Evolutionary conservation across 2,329 filamentous ascomycete genomes (phyloP).

Genomic region (Rhexocercosporidium sp.): DNA sequence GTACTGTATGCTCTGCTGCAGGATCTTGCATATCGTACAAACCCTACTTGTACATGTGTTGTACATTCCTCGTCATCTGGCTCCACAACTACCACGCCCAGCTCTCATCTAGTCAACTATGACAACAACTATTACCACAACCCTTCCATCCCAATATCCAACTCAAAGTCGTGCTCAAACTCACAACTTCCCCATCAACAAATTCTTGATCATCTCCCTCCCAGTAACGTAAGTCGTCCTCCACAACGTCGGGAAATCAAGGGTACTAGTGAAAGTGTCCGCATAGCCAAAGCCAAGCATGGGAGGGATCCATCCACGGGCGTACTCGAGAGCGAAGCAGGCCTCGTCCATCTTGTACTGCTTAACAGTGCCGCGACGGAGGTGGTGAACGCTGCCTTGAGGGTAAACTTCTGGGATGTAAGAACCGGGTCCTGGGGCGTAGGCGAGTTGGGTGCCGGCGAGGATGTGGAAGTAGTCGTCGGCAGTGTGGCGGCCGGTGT

Average conservation of each 20-base stretch:
- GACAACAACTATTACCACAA: neutral
- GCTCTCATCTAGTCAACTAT: too few relatives aligned
- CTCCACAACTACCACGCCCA: too few relatives aligned
- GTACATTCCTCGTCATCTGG: neutral
- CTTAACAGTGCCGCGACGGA: conserved; percentile 73
- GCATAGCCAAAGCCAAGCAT: conserved; percentile 92
- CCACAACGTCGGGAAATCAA: conserved; percentile 87
- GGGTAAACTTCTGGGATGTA: conserved; percentile 74
- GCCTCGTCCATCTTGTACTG: conserved; percentile 81
- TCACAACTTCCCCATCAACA: conserved; percentile 70
- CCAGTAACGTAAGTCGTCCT: conserved; percentile 76
- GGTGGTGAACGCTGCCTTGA: conserved; percentile 72
- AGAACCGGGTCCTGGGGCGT: conserved; percentile 70
- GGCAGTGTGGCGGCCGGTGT: conserved; percentile 86
- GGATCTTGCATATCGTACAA: neutral
- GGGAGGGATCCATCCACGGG: conserved; percentile 87
- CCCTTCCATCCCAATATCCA: neutral
- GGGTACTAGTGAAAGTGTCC: conserved; percentile 78
- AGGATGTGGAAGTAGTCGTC: conserved; percentile 97
- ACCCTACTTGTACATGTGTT: neutral
- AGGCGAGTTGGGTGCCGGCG: conserved; percentile 76
- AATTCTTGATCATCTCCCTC: conserved; percentile 75
- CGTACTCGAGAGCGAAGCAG: conserved; percentile 85
- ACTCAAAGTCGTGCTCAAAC: neutral
- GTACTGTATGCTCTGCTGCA: neutral